A percentile compares a stretch with the other conserved stretches of the same genome.
Conservation (phyloP, 129 eudicot species). For the Flaveria brownii region DNA sequence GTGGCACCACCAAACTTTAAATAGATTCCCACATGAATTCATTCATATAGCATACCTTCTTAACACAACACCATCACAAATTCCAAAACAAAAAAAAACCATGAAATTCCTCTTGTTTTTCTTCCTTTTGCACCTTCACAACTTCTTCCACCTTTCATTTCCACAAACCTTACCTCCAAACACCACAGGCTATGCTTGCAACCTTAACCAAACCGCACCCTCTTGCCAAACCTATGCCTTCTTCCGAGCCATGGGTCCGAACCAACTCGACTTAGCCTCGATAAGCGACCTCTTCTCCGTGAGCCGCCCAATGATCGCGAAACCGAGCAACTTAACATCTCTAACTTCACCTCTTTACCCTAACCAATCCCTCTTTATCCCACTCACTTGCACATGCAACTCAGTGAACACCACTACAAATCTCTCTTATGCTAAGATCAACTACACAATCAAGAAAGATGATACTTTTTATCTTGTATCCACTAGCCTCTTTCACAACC, state of each 20-base stretch:
- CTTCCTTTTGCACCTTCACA: conserved; percentile 26
- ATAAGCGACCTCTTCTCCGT: conserved; percentile 73
- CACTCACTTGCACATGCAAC: conserved; percentile 79
- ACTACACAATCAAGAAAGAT: conserved; percentile 48
- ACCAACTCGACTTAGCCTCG: conserved; percentile 65
- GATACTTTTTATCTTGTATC: conserved; percentile 67
- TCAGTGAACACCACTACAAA: conserved; percentile 39
- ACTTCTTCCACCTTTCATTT: conserved; percentile 23
- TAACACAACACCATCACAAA: conserved; percentile 29
- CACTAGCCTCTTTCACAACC: conserved; percentile 47
- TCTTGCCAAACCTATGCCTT: conserved; percentile 74
- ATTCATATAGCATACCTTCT: conserved; percentile 6
- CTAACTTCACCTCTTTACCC: conserved; percentile 51
- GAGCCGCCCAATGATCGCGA: conserved; percentile 68
- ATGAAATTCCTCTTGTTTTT: conserved; percentile 34
- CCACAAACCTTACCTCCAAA: conserved; percentile 50
- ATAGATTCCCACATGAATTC: conserved; percentile 11
- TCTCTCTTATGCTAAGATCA: conserved; percentile 63
- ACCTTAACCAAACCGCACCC: conserved; percentile 45
- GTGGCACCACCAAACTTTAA: conserved; percentile 25
- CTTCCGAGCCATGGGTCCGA: conserved; percentile 56
- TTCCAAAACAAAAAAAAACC: background rate
- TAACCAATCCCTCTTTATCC: conserved; percentile 70
- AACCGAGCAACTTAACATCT: conserved; percentile 74
- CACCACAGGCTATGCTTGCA: conserved; percentile 71